phyloP scores from a whole-genome alignment of 2,329 filamentous ascomycete species.

The Cadophora malorum region DNA sequence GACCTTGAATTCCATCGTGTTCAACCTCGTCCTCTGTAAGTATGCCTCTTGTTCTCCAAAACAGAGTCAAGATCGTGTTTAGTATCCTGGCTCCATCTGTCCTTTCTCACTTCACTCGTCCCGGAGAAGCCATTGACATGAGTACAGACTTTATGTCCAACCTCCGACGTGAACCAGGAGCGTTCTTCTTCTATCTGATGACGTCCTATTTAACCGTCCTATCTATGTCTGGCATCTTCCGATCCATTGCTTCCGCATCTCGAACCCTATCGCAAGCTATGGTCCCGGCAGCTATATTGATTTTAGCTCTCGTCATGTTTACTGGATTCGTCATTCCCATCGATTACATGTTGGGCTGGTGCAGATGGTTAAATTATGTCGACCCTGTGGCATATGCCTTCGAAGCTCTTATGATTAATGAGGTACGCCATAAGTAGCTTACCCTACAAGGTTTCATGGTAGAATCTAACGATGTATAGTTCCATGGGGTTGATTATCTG shows the following conservation, averaged over 20 bases:
- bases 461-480: no score
- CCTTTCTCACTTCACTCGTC: no score
- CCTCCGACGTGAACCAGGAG: slow-evolving; percentile 65
- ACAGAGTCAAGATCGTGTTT: no score
- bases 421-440: no score
- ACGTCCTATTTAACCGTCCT: slow-evolving; percentile 30
- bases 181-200: slow-evolving; percentile 79
- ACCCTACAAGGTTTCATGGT: no score
- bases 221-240: slow-evolving; percentile 75
- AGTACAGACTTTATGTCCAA: slow-evolving; percentile 72
- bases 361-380: slow-evolving; percentile 79
- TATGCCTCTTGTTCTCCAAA: no score
- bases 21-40: slow-evolving; percentile 73
- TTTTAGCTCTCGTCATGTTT: slow-evolving; percentile 44
- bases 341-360: slow-evolving; percentile 76
- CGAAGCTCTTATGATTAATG: no score
- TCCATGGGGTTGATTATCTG: no score
- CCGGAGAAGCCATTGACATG: neutral
- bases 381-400: slow-evolving; percentile 54
- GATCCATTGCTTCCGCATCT: slow-evolving; percentile 75
- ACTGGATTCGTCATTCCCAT: slow-evolving; percentile 52
- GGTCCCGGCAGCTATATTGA: slow-evolving; percentile 62
- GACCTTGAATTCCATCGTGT: slow-evolving; percentile 63
- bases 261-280: slow-evolving; percentile 72
- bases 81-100: no score